phyloP scores from a whole-genome alignment of 1,139 yeast species.

The Magnusiomyces suaveolens region DNA sequence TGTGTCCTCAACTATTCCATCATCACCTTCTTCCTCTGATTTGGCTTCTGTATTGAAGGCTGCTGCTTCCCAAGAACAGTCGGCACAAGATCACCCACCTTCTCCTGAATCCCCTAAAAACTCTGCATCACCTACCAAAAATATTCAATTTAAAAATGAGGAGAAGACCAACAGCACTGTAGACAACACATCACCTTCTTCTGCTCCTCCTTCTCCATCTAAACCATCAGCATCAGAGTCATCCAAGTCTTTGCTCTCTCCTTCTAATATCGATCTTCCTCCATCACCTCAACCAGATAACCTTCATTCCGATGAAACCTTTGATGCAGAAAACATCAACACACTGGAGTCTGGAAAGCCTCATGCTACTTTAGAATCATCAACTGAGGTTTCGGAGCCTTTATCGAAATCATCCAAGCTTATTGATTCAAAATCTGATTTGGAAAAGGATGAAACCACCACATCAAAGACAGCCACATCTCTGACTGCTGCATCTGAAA shows the following conservation, averaged over 20 bases:
- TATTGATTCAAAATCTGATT: no score
- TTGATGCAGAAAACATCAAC: no score
- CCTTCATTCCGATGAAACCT: neutral
- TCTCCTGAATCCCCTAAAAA: neutral
- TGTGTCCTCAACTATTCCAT: neutral
- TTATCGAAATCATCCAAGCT: no score
- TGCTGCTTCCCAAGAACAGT: neutral
- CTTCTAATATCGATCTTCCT: neutral
- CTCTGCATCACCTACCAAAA: neutral
- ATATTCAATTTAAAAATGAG: no score
- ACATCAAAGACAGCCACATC: no score
- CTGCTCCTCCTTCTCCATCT: no score
- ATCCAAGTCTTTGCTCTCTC: neutral
- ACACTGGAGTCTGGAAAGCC: no score
- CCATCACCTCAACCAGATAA: neutral
- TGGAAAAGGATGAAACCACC: no score
- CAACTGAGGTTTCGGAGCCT: no score
- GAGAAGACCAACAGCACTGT: neutral
- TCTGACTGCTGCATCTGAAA: no score
- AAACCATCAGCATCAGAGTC: neutral
- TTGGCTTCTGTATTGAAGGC: neutral
- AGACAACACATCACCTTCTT: no score
- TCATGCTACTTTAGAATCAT: no score
- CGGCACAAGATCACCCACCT: neutral
- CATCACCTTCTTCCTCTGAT: neutral